Percentiles rank a stretch among this genome's conserved stretches.
Conservation (phyloP, 129 eudicot genomes). For the Ambrosia trifida region DNA sequence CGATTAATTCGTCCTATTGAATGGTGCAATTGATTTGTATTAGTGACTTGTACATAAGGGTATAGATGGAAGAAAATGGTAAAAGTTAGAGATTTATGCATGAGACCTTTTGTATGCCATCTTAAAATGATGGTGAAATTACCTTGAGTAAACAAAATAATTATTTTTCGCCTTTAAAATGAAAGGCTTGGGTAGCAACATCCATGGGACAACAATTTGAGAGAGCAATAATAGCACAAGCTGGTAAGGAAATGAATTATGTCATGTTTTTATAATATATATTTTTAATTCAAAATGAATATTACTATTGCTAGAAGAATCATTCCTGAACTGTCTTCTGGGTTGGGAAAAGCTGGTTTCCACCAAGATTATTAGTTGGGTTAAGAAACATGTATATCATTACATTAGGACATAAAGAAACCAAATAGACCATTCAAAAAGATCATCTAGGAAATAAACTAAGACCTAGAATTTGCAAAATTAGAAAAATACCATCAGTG, state of each 20-base stretch:
- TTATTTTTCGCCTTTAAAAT: slow-evolving; percentile 73
- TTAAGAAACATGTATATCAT: slow-evolving; percentile 99
- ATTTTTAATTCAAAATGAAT: no score
- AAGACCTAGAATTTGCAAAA: slow-evolving; percentile 65
- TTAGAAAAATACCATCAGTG: slow-evolving; percentile 18
- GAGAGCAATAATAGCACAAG: slow-evolving; percentile 71
- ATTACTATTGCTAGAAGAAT: no score
- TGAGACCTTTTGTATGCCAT: no score
- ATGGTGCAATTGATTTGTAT: no score
- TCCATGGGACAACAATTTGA: slow-evolving; percentile 94
- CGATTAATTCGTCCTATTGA: no score
- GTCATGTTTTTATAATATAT: not conserved
- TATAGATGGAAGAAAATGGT: no score
- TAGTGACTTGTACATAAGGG: no score
- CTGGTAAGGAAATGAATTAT: slow-evolving; percentile 38
- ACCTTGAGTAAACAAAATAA: no score
- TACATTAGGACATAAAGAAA: slow-evolving; percentile 81
- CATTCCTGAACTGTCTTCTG: no score
- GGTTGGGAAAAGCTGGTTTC: no score
- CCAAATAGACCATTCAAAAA: slow-evolving; percentile 90
- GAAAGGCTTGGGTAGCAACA: slow-evolving; percentile 98
- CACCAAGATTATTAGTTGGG: slow-evolving; percentile 77
- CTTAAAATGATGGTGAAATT: no score
- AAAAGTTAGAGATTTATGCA: no score
- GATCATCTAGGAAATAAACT: slow-evolving; percentile 90